Evolutionary conservation across 108 stramenopile genomes (phyloP).

Genomic region (Cyclostephanos tholiformis): DNA sequence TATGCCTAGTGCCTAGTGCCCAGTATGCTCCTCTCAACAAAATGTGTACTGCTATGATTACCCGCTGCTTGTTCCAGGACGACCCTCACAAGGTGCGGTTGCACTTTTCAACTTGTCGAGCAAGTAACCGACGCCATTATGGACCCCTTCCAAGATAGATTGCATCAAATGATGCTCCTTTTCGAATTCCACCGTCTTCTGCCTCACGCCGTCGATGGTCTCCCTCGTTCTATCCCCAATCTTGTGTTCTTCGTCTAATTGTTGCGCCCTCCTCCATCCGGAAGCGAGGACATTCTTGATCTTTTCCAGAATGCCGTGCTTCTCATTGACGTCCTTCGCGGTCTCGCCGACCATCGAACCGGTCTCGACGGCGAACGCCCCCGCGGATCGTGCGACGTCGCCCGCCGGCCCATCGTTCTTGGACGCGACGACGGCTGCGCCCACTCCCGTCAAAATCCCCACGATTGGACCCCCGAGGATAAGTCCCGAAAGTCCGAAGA

Average conservation of each 20-base stretch:
- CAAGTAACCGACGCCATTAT: conserved; percentile 33
- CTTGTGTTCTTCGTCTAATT: conserved; percentile 41
- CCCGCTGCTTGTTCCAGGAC: too few species aligned
- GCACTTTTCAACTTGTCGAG: conserved; percentile 34
- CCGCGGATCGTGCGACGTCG: conserved; percentile 24
- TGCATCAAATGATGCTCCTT: conserved; percentile 38
- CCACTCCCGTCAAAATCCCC: conserved; percentile 22
- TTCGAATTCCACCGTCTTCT: conserved; percentile 39
- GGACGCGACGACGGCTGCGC: conserved; percentile 34
- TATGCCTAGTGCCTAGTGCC: too few species aligned
- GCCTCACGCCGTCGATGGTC: conserved; percentile 26
- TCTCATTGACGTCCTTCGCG: conserved; percentile 40
- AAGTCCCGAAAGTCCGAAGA: conserved; percentile 25
- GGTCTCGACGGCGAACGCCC: conserved; percentile 29
- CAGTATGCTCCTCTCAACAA: too few species aligned
- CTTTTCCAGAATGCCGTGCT: conserved; percentile 29
- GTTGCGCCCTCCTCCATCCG: conserved; percentile 25
- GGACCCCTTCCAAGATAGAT: conserved; percentile 31
- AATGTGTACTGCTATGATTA: too few species aligned
- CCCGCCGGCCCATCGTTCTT: conserved; percentile 32
- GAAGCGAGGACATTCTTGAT: conserved; percentile 17
- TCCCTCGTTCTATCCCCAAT: conserved; percentile 33
- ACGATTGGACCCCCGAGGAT: conserved; percentile 36
- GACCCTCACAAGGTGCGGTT: background rate
- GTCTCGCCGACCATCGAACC: conserved; percentile 30